Percentiles rank a stretch among this genome's conserved stretches.
Conservation (phyloP, 345 rosid species). For the Hibiscus trionum region DNA sequence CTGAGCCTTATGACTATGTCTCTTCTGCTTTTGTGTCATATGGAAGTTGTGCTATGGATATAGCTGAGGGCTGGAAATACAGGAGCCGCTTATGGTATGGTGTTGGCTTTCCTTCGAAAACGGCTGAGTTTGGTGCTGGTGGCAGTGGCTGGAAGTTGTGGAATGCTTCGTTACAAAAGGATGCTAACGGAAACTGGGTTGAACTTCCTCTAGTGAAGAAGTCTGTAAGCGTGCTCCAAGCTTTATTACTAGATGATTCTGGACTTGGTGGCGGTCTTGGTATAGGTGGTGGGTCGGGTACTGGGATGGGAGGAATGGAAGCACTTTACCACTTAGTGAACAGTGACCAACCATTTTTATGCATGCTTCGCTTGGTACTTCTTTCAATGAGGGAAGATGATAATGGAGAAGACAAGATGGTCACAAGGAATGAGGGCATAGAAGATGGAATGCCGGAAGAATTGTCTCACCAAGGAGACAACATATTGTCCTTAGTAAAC, state of each 20-base stretch:
- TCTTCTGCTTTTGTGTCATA: constrained; percentile 95
- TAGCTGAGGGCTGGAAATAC: constrained; percentile 95
- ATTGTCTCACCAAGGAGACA: constrained; percentile 28
- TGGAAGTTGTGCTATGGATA: constrained; percentile 88
- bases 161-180: constrained; percentile 80
- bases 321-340: constrained; percentile 88
- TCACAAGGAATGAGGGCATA: constrained; percentile 47
- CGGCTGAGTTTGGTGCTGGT: constrained; percentile 66
- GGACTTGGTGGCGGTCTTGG: constrained; percentile 99
- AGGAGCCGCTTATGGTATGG: constrained; percentile 98
- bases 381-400: constrained; percentile 97
- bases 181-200: constrained; percentile 89
- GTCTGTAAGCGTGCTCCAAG: constrained; percentile 95
- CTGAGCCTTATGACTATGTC: constrained; percentile 96
- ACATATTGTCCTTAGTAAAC: constrained; percentile 31
- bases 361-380: constrained; percentile 98
- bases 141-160: constrained; percentile 90
- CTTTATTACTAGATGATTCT: constrained; percentile 84
- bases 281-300: constrained; percentile 98
- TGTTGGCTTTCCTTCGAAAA: constrained; percentile 69
- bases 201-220: constrained; percentile 89
- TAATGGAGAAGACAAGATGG: constrained; percentile 61
- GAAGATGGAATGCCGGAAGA: constrained; percentile 47
- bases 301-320: constrained; percentile 99
- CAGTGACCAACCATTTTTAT: constrained; percentile 93